Conservation (phyloP, 805 yeast genomes). For the Candida stauntonica region DNA sequence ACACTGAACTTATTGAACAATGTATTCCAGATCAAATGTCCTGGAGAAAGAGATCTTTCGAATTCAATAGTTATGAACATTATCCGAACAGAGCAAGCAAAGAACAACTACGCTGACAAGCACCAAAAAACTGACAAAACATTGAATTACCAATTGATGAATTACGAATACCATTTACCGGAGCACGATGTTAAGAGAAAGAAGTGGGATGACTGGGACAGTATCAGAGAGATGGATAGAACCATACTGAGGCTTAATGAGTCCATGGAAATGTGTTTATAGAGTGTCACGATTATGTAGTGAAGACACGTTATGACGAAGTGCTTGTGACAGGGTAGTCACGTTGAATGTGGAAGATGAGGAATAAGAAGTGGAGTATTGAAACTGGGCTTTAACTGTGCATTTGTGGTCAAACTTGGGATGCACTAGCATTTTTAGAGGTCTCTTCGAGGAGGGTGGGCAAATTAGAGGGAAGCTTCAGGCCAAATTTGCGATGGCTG, state of each 20-base stretch:
- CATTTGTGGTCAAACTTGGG: neutral
- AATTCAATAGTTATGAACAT: slow-evolving; percentile 10
- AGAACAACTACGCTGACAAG: slow-evolving; percentile 4
- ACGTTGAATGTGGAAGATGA: too few species aligned
- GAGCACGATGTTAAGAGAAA: neutral
- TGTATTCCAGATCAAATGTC: slow-evolving; percentile 7
- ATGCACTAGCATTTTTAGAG: neutral
- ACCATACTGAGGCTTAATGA: slow-evolving; percentile 16
- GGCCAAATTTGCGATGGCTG: too few species aligned
- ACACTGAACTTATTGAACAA: slow-evolving; percentile 9
- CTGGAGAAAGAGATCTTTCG: slow-evolving; percentile 2
- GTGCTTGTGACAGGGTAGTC: too few species aligned
- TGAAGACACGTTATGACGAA: too few species aligned
- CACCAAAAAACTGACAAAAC: slow-evolving; percentile 1
- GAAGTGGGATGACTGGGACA: slow-evolving; percentile 5
- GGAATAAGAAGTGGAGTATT: too few species aligned
- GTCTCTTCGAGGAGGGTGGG: too few species aligned
- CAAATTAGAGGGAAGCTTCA: too few species aligned
- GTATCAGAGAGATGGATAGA: slow-evolving; percentile 14
- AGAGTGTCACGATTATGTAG: neutral
- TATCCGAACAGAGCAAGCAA: slow-evolving; percentile 12
- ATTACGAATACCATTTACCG: slow-evolving; percentile 5
- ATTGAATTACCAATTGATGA: neutral
- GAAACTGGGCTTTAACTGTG: neutral
- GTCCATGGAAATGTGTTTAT: slow-evolving; percentile 8